Percentiles rank a stretch among this genome's conserved stretches.
Evolutionary conservation across 225 moss, liverwort and hornwort genomes (phyloP).

Genomic region (Polytrichum commune): DNA sequence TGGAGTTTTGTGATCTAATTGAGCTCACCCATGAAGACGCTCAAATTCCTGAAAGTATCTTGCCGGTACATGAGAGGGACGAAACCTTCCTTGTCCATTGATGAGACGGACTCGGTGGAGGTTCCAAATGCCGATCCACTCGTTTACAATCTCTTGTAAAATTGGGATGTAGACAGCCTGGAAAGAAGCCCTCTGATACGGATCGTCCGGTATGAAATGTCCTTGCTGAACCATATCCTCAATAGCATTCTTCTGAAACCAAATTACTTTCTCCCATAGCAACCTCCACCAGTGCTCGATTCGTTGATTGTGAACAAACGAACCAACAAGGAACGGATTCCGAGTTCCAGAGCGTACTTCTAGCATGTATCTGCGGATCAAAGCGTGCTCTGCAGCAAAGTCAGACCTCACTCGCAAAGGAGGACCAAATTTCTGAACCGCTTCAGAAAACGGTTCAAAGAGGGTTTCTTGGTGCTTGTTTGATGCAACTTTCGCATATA

Average conservation of each 20-base stretch:
- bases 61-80: too few relatives aligned
- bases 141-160: too few relatives aligned
- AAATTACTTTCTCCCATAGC: neutral
- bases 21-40: too few relatives aligned
- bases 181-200: too few relatives aligned
- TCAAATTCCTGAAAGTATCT: too few relatives aligned
- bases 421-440: neutral
- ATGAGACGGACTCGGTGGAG: too few relatives aligned
- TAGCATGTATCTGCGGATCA: neutral
- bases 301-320: constrained; percentile 6
- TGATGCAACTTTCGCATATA: neutral
- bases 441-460: neutral
- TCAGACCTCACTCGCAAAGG: constrained; percentile 1
- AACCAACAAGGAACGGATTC: neutral
- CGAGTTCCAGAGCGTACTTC: neutral
- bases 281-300: constrained; percentile 7
- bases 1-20: too few relatives aligned
- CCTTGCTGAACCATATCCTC: neutral
- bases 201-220: too few relatives aligned
- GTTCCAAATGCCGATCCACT: too few relatives aligned
- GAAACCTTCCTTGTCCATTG: too few relatives aligned
- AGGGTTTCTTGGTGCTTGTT: constrained; percentile 1
- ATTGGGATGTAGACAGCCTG: too few relatives aligned
- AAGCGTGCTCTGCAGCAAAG: constrained; percentile 5
- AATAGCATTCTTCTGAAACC: neutral